Evolutionary conservation across 2,329 filamentous ascomycete species (phyloP), one percentile per base, ranked within the genome.

Genomic region (Talaromyces sp.): DNA sequence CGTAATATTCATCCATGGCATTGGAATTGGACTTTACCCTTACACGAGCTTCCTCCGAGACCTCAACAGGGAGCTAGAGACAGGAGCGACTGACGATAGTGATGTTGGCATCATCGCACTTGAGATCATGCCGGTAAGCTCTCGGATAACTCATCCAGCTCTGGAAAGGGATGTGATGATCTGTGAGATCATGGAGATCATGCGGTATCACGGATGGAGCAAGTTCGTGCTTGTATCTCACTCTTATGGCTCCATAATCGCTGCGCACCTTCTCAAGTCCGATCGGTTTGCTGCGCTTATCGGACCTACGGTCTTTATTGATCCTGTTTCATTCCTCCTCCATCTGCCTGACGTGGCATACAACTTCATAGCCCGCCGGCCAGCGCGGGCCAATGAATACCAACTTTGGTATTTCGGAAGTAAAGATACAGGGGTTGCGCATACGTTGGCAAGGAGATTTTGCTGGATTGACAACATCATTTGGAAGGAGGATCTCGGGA

Each of bases 381-480:
- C 83, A 3, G 72, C 59, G 65, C 72, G 51, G 51, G 86, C 87
- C n/a, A 88, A 87, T 56, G 86, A 90, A 69, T 86, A 83, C 75
- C 82, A 87, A 65, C 73, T 90, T 13, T 87, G 83, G 77, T 90
- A 87, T 62, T 89, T 89, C 65, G 87, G 84, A 5, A 83, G 80
- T 40, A 86, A 80, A 49, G 87, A 90, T 60, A 82, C 85, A 24
- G 85, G 85, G 2, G 84, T 88, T 2, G 82, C 86, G 9, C 80
- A 87, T 51, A 84, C 82, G 9, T 74, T 90, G 1, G 82, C 80
- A 0, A 75, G 87, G 3, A 80, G 86, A 61, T 89, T 90, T 71
- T 89, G 88, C 70, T 90, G 87, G 88, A 78, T 78, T 22, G 80
- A 89, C 60, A 89, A 87, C 57, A 83, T 88, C 35, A 71, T 88